These are phyloP conservation scores for Taiwanofungus camphoratus DNA, from an alignment of 1,284 basidiomycete species.

Conservation along the genomic window DNA sequence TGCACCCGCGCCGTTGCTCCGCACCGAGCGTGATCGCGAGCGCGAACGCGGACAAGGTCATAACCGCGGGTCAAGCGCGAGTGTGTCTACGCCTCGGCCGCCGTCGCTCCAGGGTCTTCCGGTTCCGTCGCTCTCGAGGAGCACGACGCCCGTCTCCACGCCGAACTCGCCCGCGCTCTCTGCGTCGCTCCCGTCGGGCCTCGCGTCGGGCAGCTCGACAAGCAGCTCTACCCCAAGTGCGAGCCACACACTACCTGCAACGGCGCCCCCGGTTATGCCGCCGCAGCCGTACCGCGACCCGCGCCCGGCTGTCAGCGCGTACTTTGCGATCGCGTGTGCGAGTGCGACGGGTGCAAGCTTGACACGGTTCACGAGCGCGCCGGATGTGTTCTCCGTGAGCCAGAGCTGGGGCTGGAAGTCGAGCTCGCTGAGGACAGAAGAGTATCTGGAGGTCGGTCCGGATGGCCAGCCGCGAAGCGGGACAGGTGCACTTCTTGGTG, in stretches of 20 bases:
- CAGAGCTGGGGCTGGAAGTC: conserved; percentile 84
- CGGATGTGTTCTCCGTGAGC: conserved; percentile 78
- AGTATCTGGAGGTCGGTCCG: conserved; percentile 47
- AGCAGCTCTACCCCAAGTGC: conserved; percentile 1
- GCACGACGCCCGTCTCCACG: conserved; percentile 31
- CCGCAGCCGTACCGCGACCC: conserved; percentile 71
- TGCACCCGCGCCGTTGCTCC: conserved; percentile 18
- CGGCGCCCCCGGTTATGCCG: conserved; percentile 39
- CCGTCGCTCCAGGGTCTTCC: conserved; percentile 25
- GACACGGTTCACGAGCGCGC: conserved; percentile 81
- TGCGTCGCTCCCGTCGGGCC: conserved; percentile 14
- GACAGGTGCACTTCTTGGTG: conserved; percentile 26
- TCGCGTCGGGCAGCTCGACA: conserved; percentile 9
- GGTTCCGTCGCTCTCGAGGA: conserved; percentile 29
- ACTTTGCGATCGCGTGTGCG: conserved; percentile 82
- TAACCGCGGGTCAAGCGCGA: conserved; percentile 10
- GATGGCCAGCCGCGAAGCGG: conserved; percentile 31
- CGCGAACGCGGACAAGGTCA: not conserved
- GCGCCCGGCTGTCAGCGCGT: conserved; percentile 61
- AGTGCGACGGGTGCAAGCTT: conserved; percentile 77
- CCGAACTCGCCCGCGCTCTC: conserved; percentile 13
- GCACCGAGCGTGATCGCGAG: not conserved
- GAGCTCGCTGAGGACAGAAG: conserved; percentile 56
- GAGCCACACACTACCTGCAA: conserved; percentile 33
- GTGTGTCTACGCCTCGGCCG: conserved; percentile 15